These are phyloP conservation scores for Candida caryicola DNA, from an alignment of 805 yeast species.

Conservation along the genomic window DNA sequence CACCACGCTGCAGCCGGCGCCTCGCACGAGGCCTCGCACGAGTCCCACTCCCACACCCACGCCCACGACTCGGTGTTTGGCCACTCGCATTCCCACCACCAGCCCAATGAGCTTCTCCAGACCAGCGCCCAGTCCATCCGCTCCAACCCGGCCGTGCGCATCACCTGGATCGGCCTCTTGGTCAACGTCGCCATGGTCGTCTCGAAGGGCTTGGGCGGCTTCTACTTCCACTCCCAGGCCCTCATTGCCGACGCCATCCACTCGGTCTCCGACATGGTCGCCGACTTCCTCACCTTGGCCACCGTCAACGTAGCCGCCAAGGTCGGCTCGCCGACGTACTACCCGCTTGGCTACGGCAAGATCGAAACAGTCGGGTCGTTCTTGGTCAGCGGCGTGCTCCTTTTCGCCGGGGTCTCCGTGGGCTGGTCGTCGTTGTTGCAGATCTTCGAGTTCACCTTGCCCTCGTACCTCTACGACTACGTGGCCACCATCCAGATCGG, in stretches of 20 bases:
- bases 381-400: conserved; percentile 76
- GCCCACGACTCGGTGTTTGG: conserved; percentile 17
- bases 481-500: conserved; percentile 46
- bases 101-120: conserved; percentile 41
- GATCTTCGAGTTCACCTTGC: conserved; percentile 64
- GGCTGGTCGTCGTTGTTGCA: conserved; percentile 81
- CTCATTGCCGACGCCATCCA: conserved; percentile 93
- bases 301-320: conserved; percentile 77
- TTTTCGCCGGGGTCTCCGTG: conserved; percentile 86
- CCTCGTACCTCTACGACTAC: conserved; percentile 56
- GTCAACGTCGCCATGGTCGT: conserved; percentile 84
- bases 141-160: conserved; percentile 81
- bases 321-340: conserved; percentile 53
- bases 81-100: conserved; percentile 46
- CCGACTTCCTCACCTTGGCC: conserved; percentile 84
- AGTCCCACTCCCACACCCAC: conserved; percentile 15
- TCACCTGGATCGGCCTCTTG: conserved; percentile 86
- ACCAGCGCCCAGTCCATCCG: conserved; percentile 23
- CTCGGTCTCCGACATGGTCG: conserved; percentile 84
- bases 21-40: conserved; percentile 2
- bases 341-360: conserved; percentile 90
- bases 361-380: conserved; percentile 90
- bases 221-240: conserved; percentile 91
- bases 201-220: conserved; percentile 86
- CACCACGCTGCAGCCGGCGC: no score